Evolutionary conservation across 306 rosid species (phyloP), one percentile per base, ranked within the genome.

Genomic region (Prunus davidiana): DNA sequence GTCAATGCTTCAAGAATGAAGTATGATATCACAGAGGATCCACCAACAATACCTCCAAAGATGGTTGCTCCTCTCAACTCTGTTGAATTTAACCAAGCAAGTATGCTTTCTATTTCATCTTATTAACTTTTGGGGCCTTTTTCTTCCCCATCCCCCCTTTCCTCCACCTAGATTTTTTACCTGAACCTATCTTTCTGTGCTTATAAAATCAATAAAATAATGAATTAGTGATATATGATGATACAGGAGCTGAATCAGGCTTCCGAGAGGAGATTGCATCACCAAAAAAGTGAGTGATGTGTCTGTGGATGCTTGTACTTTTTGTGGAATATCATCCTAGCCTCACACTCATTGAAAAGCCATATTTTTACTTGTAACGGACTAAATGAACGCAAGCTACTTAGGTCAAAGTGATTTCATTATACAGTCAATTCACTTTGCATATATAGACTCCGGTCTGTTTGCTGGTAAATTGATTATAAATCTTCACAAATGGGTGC

Each of bases 251-350:
- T 24, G 82, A 87, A 77, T 82, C 81, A 18, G 67, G 81, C 80
- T 63, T 81, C 79, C 87, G 74, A 76, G 76, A 49, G 67, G 86
- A 84, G 71, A 72, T 83, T 77, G 66, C 57, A 82, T 88, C 91
- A 32, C 88, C 86, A 34, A 78, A 87, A 71, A 89, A 85, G 98
- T 95, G 86, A 87, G 89, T 78, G 24, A 16, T 22, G 22, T 30
- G 41, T 65, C 51, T 67, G 76, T 34, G 52, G 34, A 54, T 78
- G 13, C 67, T 43, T 76, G 15, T 25, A 51, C 8, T 30, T 73
- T 45, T 60, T 74, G 34, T 69, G 57, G 55, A 50, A 54, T 80
- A 72, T 41, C 71, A 73, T 72, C 62, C 66, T 64, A 62, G 67
- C 73, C 73, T 65, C 64, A 56, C 71, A 74, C 73, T 76, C 51